Evolutionary conservation across 2,329 filamentous ascomycete genomes (phyloP), one percentile per base, ranked within the genome.

Genomic region (Fusarium scirpi): DNA sequence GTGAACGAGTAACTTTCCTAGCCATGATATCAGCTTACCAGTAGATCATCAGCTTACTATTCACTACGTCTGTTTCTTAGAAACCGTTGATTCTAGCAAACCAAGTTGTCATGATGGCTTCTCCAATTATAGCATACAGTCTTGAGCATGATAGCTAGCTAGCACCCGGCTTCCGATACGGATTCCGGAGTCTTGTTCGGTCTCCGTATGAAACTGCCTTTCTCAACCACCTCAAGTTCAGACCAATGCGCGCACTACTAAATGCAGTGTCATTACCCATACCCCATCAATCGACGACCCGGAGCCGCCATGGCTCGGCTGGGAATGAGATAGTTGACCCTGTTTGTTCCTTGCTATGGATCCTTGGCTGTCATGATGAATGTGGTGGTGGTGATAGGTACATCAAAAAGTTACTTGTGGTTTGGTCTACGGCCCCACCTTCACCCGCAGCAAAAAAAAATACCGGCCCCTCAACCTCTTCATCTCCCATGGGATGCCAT

Each of bases 391-490:
- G 34, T 38, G 18, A 38, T 38, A 38, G 34, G 34, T 38, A 38
- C 18, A 38, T 38, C 18, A 32, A 45, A 46, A 38, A 30, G 22
- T 49, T 57, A 25, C 30, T 34, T 41, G 49, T 40, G n/a, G 49
- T 41, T 27, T 32, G n/a, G 49, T 41, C 24, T 57, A 41, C 51
- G 58, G 49, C 55, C 55, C 67, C 61, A 69, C 68, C 52, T 56
- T 56, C 58, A 57, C 65, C 45, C 53, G 34, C 53, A 49, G 43
- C 41, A 29, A 45, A 49, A 54, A 49, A 54, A 62, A 55, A 48
- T 30, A 53, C 44, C 67, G 67, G 67, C 67, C 67, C 67, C 67
- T 70, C 67, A 70, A 70, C 66, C 61, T 47, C 49, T 46, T 65
- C 60, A 59, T 40, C 48, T 64, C 43, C 54, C 52, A 46, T 48